Percentiles rank a stretch among this genome's conserved stretches.
Conservation (phyloP, 2,329 filamentous ascomycete species). For the Pseudocercospora musae region DNA sequence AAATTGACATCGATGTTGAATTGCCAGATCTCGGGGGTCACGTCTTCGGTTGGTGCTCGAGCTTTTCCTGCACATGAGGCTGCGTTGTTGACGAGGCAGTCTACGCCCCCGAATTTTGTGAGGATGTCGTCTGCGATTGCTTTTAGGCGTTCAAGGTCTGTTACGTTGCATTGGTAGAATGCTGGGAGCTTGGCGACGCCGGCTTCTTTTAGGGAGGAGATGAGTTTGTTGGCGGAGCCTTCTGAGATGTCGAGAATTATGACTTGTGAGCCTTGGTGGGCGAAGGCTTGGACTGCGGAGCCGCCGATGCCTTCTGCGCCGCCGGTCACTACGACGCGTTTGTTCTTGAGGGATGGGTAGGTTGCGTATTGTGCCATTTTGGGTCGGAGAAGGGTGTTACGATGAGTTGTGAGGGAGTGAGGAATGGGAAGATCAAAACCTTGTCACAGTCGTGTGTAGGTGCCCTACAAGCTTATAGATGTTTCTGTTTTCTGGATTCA, state of each 20-base stretch:
- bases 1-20: conserved; percentile 63
- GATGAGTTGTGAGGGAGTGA: not conserved
- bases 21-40: conserved; percentile 61
- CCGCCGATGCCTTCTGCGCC: conserved; percentile 64
- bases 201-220: conserved; percentile 38
- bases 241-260: conserved; percentile 59
- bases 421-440: not conserved
- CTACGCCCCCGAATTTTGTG: conserved; percentile 47
- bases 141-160: conserved; percentile 51
- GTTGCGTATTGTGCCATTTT: conserved; percentile 24
- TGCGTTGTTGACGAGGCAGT: conserved; percentile 62
- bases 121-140: conserved; percentile 44
- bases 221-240: conserved; percentile 47
- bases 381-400: not conserved
- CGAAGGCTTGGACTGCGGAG: conserved; percentile 57
- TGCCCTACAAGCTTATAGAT: not conserved
- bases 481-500: not conserved
- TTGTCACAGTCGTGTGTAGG: not conserved
- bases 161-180: conserved; percentile 50
- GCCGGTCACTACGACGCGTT: conserved; percentile 62
- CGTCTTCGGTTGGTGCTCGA: conserved; percentile 58
- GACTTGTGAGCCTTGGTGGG: conserved; percentile 57
- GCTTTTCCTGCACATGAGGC: conserved; percentile 56
- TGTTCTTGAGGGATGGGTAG: conserved; percentile 45
- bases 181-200: conserved; percentile 16